phyloP scores from a whole-genome alignment of 768 basidiomycete species.

The Dacryopinax spathularia region DNA sequence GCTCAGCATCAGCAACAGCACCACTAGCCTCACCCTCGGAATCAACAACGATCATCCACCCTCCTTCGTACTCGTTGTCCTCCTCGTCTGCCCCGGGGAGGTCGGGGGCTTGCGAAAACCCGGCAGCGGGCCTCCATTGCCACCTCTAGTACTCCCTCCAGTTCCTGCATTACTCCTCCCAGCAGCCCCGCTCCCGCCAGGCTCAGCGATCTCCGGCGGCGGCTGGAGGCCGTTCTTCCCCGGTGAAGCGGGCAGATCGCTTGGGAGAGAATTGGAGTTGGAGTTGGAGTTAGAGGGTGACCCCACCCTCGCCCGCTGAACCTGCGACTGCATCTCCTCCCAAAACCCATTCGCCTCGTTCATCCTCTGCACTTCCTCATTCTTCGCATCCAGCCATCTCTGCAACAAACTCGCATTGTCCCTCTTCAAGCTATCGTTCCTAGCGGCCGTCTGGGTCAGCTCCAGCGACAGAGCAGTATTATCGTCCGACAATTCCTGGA shows the following conservation, averaged over 20 bases:
- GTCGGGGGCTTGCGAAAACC: not conserved
- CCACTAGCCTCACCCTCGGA: not conserved
- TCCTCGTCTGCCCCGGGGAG: not conserved
- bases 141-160: not conserved
- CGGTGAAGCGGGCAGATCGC: not conserved
- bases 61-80: not conserved
- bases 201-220: not conserved
- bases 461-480: conserved; percentile 84
- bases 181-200: no score
- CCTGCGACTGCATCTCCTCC: not conserved
- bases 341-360: conserved; percentile 58
- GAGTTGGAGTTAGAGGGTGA: no score
- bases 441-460: conserved; percentile 73
- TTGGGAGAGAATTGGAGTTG: no score
- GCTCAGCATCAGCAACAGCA: not conserved
- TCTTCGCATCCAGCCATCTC: conserved; percentile 93
- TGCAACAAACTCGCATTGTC: conserved; percentile 93
- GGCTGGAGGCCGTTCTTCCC: not conserved
- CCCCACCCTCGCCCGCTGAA: not conserved
- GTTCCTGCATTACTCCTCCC: no score
- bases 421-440: conserved; percentile 70
- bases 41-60: not conserved
- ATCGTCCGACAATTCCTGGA: conserved; percentile 89
- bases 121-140: not conserved
- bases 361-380: conserved; percentile 84